Percentiles rank a stretch among this genome's conserved stretches.
Evolutionary conservation across 1,284 basidiomycete species (phyloP).

Genomic region (Naganishia albida): DNA sequence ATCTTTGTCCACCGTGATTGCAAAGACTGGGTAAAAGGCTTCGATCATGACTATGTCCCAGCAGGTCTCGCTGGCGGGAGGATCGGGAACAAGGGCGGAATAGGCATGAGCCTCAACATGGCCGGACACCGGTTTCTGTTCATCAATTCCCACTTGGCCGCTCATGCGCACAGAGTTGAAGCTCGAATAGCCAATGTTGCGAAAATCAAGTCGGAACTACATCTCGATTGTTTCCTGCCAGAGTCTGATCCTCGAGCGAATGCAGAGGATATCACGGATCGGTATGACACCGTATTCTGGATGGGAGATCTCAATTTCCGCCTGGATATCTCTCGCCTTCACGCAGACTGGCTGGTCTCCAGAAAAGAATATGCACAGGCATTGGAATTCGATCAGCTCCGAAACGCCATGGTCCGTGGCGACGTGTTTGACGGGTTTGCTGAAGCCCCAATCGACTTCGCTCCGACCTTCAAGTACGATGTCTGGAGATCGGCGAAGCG

Average conservation of each 20-base stretch:
- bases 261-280: conserved; percentile 55
- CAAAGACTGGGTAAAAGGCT: conserved; percentile 54
- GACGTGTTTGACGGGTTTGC: conserved; percentile 56
- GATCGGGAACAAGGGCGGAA: conserved; percentile 59
- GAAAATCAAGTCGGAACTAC: conserved; percentile 59
- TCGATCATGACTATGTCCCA: conserved; percentile 59
- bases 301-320: conserved; percentile 59
- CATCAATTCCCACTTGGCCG: conserved; percentile 61
- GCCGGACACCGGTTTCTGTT: conserved; percentile 59
- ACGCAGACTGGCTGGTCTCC: conserved; percentile 61
- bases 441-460: conserved; percentile 56
- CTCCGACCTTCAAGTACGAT: conserved; percentile 59
- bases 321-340: conserved; percentile 57
- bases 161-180: conserved; percentile 52
- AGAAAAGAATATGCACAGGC: conserved; percentile 56
- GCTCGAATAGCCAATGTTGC: conserved; percentile 52
- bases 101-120: conserved; percentile 58
- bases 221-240: conserved; percentile 58
- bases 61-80: conserved; percentile 60
- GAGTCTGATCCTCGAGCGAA: conserved; percentile 42
- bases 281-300: conserved; percentile 60
- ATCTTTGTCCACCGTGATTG: conserved; percentile 56
- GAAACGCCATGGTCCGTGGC: conserved; percentile 53
- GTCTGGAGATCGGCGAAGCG: conserved; percentile 55
- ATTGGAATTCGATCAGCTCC: conserved; percentile 60